phyloP scores from a whole-genome alignment of 768 basidiomycete species.

The Trametopsis cervina region DNA sequence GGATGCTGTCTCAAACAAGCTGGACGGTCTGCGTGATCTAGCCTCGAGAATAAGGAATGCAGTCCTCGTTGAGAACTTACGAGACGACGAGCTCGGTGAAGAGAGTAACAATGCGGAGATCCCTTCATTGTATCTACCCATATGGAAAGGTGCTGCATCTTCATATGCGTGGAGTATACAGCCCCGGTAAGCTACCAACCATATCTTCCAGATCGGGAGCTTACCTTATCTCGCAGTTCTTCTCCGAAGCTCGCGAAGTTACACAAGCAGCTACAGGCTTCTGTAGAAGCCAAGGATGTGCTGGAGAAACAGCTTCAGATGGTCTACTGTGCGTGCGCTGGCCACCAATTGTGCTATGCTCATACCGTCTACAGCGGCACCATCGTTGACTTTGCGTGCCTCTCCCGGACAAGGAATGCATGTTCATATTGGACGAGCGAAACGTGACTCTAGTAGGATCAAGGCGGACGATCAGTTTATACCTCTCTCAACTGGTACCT shows the following conservation, averaged over 20 bases:
- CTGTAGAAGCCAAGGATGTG: conserved; percentile 39
- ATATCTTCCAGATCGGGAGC: background rate
- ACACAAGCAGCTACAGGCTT: conserved; percentile 39
- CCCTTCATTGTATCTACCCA: too few relatives aligned
- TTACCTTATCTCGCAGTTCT: conserved; percentile 50
- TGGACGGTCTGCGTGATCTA: conserved; percentile 46
- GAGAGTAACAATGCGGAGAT: background rate
- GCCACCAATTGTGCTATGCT: background rate
- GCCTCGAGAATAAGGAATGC: conserved; percentile 49
- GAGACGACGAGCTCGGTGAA: background rate
- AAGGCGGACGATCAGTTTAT: conserved; percentile 45
- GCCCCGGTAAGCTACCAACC: background rate
- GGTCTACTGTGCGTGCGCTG: conserved; percentile 40
- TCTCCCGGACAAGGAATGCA: conserved; percentile 67
- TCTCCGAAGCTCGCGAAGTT: conserved; percentile 45
- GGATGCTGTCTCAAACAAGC: conserved; percentile 43
- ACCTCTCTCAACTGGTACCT: conserved; percentile 50
- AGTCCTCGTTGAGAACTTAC: background rate
- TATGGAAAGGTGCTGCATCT: too few relatives aligned
- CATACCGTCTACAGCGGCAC: conserved; percentile 39
- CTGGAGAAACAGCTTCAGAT: conserved; percentile 49
- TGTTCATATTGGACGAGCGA: conserved; percentile 60
- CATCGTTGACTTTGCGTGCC: conserved; percentile 67
- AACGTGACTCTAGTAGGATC: conserved; percentile 50
- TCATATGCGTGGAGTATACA: background rate